Base-by-base conservation (phyloP, 768 basidiomycete species). In the Calocera cornea region DNA sequence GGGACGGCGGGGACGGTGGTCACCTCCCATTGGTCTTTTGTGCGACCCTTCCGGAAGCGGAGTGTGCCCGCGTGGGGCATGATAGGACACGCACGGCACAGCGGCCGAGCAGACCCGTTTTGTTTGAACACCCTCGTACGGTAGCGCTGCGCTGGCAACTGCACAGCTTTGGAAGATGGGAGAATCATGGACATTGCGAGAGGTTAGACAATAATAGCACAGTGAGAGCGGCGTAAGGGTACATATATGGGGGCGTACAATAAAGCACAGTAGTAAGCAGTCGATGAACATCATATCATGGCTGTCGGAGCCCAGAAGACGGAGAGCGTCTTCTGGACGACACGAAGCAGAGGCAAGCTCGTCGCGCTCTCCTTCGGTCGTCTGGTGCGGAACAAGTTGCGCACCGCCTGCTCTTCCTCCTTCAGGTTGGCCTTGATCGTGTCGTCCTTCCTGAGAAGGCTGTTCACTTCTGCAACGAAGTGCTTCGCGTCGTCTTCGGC, bases 41-140 rank as follows among this genome's bases (percentile, higher is more conserved):
- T 60, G 54, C 31, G 8, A 60, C 54, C 54, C 54, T 60, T 60
- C 54, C 54, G 54, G 54, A 60, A 60, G 54, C 54, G 31, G 54
- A 60, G 54, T 60, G 54, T 60, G 54, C 7, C 11, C 54, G 27
- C 27, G 11, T 10, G 24, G n/a, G 7, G 31, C 54, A 29, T 47
- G 44, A 24, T 47, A 38, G 36, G 14, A 38, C 7, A 38, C 36
- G 36, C 14, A 5, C 36, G 36, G 36, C 36, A 38, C 36, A 5
- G 36, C 36, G 36, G 7, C n/a, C n/a, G n/a, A 14, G 36, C 36
- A 5, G 36, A 38, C 36, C 36, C 14, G 36, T 14, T n/a, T 38
- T 38, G 36, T 38, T 38, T 38, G 36, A 5, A 5, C 36, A 38
- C 36, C 7, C 36, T 14, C 36, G 14, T 38, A 47, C 3, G 40